Percentiles rank a stretch among this genome's conserved stretches.
These are phyloP conservation scores for Pseudevernia furfuracea DNA, from an alignment of 495 filamentous ascomycete species.

Conservation along the genomic window DNA sequence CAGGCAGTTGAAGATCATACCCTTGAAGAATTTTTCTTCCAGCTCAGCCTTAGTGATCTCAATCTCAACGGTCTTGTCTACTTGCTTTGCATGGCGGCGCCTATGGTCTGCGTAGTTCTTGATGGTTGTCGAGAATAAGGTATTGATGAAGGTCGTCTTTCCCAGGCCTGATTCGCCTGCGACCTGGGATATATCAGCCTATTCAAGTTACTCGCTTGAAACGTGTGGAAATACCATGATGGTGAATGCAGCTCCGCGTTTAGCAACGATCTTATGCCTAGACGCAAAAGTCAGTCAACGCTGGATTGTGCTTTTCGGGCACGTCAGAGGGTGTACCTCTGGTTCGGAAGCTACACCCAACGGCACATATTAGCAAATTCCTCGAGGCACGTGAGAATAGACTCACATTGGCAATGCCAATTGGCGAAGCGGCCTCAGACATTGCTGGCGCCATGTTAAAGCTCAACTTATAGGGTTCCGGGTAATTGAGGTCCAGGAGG, in stretches of 20 bases:
- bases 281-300: conserved; percentile 16
- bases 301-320: conserved; percentile 12
- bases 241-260: conserved; percentile 96
- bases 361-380: conserved; percentile 5
- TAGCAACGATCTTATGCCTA: conserved; percentile 98
- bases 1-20: conserved; percentile 39
- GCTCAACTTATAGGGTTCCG: conserved; percentile 2
- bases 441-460: conserved; percentile 64
- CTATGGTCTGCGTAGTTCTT: conserved; percentile 99
- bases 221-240: conserved; percentile 70
- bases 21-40: conserved; percentile 99
- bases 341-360: conserved; percentile 67
- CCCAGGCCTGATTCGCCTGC: conserved; percentile 97
- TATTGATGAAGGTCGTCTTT: conserved; percentile 99
- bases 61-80: conserved; percentile 99
- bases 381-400: conserved; percentile 14
- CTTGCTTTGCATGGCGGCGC: conserved; percentile 95
- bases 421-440: conserved; percentile 80
- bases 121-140: conserved; percentile 98
- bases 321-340: conserved; percentile 46
- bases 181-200: conserved; percentile 47
- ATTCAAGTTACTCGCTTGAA: not conserved
- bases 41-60: conserved; percentile 99
- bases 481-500: not conserved
- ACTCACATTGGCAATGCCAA: conserved; percentile 97